Percentiles rank a stretch among this genome's conserved stretches.
phyloP scores from a whole-genome alignment of 495 filamentous ascomycete genomes.

The Extremus antarcticus region DNA sequence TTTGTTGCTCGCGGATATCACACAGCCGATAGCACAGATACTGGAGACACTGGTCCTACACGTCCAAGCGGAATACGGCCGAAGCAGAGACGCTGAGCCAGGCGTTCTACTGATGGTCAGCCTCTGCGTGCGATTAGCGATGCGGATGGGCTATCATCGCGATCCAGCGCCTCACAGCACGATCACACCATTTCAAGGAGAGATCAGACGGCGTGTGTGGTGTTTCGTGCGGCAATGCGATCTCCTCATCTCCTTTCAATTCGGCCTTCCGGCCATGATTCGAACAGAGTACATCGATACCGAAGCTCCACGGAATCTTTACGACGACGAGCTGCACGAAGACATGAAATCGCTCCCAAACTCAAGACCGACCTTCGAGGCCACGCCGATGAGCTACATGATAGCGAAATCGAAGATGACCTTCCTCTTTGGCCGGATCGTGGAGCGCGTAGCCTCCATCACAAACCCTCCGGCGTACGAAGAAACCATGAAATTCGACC shows the following conservation, averaged over 20 bases:
- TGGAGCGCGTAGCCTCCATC: constrained; percentile 40
- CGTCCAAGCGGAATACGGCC: constrained; percentile 66
- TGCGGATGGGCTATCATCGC: constrained; percentile 92
- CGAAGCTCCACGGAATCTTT: constrained; percentile 74
- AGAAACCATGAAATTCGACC: constrained; percentile 65
- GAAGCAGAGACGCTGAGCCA: constrained; percentile 68
- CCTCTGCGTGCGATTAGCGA: constrained; percentile 72
- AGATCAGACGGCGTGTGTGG: constrained; percentile 89
- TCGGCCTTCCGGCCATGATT: constrained; percentile 84
- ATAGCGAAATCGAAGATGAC: constrained; percentile 65
- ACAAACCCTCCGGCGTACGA: constrained; percentile 55
- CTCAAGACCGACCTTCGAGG: constrained; percentile 60
- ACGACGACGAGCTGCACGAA: constrained; percentile 86
- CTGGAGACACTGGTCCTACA: constrained; percentile 87
- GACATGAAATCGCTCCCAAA: constrained; percentile 65
- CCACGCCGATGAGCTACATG: constrained; percentile 81
- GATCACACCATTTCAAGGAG: constrained; percentile 77
- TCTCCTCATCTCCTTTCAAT: constrained; percentile 80
- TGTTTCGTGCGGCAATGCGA: constrained; percentile 70
- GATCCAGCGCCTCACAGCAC: constrained; percentile 76
- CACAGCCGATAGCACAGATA: constrained; percentile 70
- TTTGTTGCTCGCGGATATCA: constrained; percentile 77
- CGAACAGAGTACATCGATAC: constrained; percentile 74
- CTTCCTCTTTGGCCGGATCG: constrained; percentile 50
- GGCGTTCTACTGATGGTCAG: constrained; percentile 73